These are phyloP conservation scores for Globisporangium middletonii DNA, from an alignment of 352 stramenopile species.

Conservation along the genomic window DNA sequence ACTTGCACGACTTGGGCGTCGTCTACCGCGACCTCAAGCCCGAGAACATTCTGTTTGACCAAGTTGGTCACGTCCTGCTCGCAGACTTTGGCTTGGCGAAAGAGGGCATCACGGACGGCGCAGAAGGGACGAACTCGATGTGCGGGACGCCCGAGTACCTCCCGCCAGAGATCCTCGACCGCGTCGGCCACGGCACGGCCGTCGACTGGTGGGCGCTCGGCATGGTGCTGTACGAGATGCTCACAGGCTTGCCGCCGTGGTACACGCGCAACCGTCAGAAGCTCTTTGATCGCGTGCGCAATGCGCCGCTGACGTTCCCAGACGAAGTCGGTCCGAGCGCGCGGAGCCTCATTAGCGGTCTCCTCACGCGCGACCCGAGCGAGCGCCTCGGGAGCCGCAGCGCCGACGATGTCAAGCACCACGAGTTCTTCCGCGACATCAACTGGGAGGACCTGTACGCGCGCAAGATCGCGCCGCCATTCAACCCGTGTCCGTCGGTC, in stretches of 20 bases:
- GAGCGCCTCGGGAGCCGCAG: slow-evolving; percentile 70
- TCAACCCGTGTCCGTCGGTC: slow-evolving; percentile 73
- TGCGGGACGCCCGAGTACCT: slow-evolving; percentile 92
- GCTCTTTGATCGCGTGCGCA: slow-evolving; percentile 87
- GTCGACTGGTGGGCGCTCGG: slow-evolving; percentile 92
- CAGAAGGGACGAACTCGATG: slow-evolving; percentile 85
- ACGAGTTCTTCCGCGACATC: slow-evolving; percentile 79
- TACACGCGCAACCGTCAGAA: slow-evolving; percentile 93
- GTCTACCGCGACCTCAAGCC: slow-evolving; percentile 88
- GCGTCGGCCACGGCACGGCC: slow-evolving; percentile 84
- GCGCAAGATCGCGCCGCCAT: slow-evolving; percentile 76
- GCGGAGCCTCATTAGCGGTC: slow-evolving; percentile 72
- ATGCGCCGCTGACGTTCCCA: slow-evolving; percentile 84
- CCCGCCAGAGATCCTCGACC: slow-evolving; percentile 88
- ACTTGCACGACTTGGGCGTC: slow-evolving; percentile 85
- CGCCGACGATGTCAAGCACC: slow-evolving; percentile 81
- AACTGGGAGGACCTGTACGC: slow-evolving; percentile 83
- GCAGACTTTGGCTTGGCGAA: slow-evolving; percentile 87
- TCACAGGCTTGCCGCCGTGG: slow-evolving; percentile 89
- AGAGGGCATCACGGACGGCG: slow-evolving; percentile 78
- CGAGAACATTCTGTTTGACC: slow-evolving; percentile 85
- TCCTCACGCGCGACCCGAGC: slow-evolving; percentile 79
- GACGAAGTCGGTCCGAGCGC: slow-evolving; percentile 71
- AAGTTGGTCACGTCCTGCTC: slow-evolving; percentile 64
- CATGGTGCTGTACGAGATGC: slow-evolving; percentile 93